Conservation (phyloP, 345 rosid species). For the Lagerstroemia speciosa region DNA sequence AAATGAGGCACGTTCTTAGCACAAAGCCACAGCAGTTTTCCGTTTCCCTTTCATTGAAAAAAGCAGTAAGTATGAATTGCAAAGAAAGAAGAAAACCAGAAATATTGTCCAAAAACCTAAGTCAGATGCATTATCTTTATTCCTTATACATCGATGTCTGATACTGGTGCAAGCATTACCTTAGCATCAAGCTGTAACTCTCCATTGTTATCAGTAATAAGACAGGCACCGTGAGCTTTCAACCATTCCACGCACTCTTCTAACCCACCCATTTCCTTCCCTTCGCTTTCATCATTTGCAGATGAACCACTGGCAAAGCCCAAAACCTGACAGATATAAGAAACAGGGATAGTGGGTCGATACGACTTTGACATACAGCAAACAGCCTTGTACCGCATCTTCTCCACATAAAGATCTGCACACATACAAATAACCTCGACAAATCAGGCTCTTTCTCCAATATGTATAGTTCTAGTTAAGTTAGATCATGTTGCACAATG, state of each 20-base stretch:
- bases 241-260: conserved; percentile 87
- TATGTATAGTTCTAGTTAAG: not conserved
- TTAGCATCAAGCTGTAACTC: conserved; percentile 78
- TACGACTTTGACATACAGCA: conserved; percentile 74
- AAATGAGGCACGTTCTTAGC: too few relatives aligned
- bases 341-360: conserved; percentile 82
- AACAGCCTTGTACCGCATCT: conserved; percentile 91
- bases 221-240: conserved; percentile 77
- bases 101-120: not conserved
- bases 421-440: not conserved
- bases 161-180: conserved; percentile 27
- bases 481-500: not conserved
- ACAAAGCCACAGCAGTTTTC: too few relatives aligned
- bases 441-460: not conserved
- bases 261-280: conserved; percentile 41
- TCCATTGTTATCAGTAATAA: conserved; percentile 45
- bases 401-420: conserved; percentile 86
- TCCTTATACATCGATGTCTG: not conserved
- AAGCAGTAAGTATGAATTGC: too few relatives aligned
- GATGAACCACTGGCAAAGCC: conserved; percentile 39
- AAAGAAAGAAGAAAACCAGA: not conserved
- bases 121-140: not conserved
- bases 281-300: conserved; percentile 41
- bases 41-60: too few relatives aligned
- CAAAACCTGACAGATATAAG: conserved; percentile 60